A percentile compares a stretch with the other conserved stretches of the same genome.
These are phyloP conservation scores for Hygrophila difformis DNA, from an alignment of 257 asterid species.

Conservation along the genomic window DNA sequence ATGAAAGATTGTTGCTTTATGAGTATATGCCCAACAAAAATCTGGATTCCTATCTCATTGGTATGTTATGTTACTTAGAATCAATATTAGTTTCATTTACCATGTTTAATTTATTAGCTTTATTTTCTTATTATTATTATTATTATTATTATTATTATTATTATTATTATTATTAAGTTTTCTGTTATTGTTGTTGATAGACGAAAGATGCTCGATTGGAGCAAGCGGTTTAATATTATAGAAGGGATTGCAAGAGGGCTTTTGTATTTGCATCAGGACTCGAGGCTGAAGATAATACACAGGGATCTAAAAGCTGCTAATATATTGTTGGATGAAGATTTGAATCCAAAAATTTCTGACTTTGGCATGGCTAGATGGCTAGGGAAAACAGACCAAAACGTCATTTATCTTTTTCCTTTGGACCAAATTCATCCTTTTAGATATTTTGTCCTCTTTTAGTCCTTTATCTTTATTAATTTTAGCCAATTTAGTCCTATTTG, in stretches of 20 bases:
- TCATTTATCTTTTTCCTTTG: no score
- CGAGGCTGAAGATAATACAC: conserved; percentile 79
- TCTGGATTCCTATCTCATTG: conserved; percentile 59
- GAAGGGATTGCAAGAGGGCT: conserved; percentile 94
- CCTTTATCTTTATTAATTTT: no score
- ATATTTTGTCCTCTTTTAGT: no score
- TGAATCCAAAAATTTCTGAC: conserved; percentile 92
- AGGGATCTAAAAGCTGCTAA: conserved; percentile 83
- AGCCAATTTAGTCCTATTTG: no score
- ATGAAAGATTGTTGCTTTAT: conserved; percentile 64
- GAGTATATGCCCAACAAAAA: conserved; percentile 92
- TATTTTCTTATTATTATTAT: no score
- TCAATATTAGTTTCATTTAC: conserved; percentile 16
- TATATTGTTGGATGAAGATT: conserved; percentile 75
- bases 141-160: no score
- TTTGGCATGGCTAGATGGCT: conserved; percentile 92
- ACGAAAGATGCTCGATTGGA: conserved; percentile 61
- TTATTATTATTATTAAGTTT: no score
- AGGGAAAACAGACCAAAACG: conserved; percentile 71
- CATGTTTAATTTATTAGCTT: no score
- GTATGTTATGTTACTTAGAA: no score
- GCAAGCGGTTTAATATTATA: conserved; percentile 47
- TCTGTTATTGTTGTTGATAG: no score
- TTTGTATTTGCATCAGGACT: conserved; percentile 80
- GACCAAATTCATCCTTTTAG: no score